Percentiles rank a stretch among this genome's conserved stretches.
These are phyloP conservation scores for Neltuma alba DNA, from an alignment of 306 rosid genomes.

Conservation along the genomic window DNA sequence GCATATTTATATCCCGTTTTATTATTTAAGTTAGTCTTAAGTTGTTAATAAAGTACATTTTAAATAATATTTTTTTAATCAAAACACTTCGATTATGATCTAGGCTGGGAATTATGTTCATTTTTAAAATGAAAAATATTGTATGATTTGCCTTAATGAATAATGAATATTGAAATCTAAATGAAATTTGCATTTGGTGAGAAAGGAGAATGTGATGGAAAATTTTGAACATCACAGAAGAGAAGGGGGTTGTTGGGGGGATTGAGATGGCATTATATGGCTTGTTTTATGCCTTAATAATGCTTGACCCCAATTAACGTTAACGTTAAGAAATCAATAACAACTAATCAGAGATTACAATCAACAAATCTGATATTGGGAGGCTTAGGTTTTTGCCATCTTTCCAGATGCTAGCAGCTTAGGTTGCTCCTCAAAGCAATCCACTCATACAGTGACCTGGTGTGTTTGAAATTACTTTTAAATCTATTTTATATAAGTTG, in stretches of 20 bases:
- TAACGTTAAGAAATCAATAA: neutral
- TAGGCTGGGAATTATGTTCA: neutral
- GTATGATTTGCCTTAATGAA: neutral
- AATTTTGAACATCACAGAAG: neutral
- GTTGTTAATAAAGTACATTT: neutral
- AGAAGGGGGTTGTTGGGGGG: neutral
- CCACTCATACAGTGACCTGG: too few relatives aligned
- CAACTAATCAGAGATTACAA: neutral
- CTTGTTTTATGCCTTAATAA: neutral
- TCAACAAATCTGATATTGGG: neutral
- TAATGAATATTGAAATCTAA: too few relatives aligned
- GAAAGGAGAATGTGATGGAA: neutral
- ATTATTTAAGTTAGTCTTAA: too few relatives aligned
- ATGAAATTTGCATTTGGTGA: neutral
- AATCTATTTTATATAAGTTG: too few relatives aligned
- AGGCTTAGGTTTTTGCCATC: neutral
- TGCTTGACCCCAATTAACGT: neutral
- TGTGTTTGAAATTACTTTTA: too few relatives aligned
- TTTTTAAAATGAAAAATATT: neutral
- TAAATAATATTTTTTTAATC: neutral
- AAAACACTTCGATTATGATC: neutral
- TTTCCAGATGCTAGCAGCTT: neutral
- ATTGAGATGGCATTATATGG: neutral
- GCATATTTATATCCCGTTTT: too few relatives aligned
- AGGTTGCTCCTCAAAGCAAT: neutral